Evolutionary conservation across 2,329 filamentous ascomycete genomes (phyloP).

Genomic region (Davidsoniella neocaledoniae): DNA sequence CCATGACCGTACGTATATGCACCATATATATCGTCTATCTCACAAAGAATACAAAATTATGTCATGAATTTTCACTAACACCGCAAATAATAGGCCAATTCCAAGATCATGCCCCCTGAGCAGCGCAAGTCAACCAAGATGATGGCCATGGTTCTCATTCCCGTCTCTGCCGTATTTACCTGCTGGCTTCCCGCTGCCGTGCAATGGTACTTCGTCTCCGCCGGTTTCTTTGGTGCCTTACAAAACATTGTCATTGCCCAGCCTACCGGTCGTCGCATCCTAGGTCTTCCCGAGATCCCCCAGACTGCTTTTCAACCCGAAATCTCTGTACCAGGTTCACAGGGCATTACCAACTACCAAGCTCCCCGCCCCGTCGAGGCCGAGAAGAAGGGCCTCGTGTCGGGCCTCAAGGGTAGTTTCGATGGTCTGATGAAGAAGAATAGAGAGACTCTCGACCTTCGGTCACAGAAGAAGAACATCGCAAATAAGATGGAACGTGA

Average conservation of each 20-base stretch:
- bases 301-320: conserved; percentile 12
- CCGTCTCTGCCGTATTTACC: conserved; percentile 27
- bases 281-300: conserved; percentile 21
- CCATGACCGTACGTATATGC: conserved; percentile 31
- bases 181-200: conserved; percentile 31
- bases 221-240: conserved; percentile 19
- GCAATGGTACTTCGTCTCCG: conserved; percentile 31
- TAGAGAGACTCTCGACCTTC: conserved; percentile 19
- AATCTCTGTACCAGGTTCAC: background rate
- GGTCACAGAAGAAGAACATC: conserved; percentile 22
- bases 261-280: conserved; percentile 23
- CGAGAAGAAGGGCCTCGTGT: conserved; percentile 18
- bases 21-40: background rate
- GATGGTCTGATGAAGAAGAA: conserved; percentile 22
- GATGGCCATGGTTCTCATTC: conserved; percentile 28
- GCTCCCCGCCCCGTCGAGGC: conserved; percentile 18
- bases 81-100: conserved; percentile 19
- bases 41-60: conserved; percentile 11
- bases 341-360: conserved; percentile 18
- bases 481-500: conserved; percentile 22
- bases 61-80: conserved; percentile 13
- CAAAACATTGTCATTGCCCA: conserved; percentile 24
- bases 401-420: conserved; percentile 24
- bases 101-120: conserved; percentile 19
- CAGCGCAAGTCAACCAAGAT: conserved; percentile 24